Evolutionary conservation across 192 early-diverging fungal species (phyloP), one percentile per base, ranked within the genome.

Genomic region (Borealophlyctis nickersoniae): DNA sequence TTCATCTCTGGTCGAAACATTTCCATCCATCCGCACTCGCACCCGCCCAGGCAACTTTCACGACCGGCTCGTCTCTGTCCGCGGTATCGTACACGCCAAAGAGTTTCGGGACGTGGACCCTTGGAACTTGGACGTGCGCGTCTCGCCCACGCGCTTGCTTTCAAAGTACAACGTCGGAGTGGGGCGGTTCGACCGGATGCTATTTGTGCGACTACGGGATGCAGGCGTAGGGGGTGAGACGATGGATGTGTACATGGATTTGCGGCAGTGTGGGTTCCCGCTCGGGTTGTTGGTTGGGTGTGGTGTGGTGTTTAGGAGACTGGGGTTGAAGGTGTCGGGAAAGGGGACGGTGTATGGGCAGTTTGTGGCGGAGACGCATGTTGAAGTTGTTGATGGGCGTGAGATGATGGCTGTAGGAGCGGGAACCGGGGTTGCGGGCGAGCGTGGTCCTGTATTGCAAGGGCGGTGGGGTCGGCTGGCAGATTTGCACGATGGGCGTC

Each of bases 221-320:
- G 3, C 11, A 1, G 33, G 23, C 22, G 45, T 35, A 27, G 32
- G 9, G 22, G 62, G 50, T 9, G 48, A 61, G 49, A 58, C 45
- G 13, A 26, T 66, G n/a, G 66, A 61, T 34, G 58, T 67, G 3
- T 67, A 67, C 48, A 32, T 67, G 13, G 66, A 67, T 49, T 16
- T 51, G 22, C 66, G 66, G 2, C 13, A 19, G 58, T 35, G 23
- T 0, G 3, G 32, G 26, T 59, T 49, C n/a, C 66, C 66, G 9
- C 27, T 61, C 23, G 66, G 58, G 19, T 14, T 67, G 45, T 3
- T 67, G 3, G 56, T 48, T 32, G 66, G 66, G 30, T 16, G 39
- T 9, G 16, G 23, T 30, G 58, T 67, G 16, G 26, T 23, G 31
- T 52, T 67, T 34, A 27, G 58, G 27, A 27, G 58, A 22, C n/a